Conservation (phyloP, 148 eudicot genomes). For the Rhododendron simsii region DNA sequence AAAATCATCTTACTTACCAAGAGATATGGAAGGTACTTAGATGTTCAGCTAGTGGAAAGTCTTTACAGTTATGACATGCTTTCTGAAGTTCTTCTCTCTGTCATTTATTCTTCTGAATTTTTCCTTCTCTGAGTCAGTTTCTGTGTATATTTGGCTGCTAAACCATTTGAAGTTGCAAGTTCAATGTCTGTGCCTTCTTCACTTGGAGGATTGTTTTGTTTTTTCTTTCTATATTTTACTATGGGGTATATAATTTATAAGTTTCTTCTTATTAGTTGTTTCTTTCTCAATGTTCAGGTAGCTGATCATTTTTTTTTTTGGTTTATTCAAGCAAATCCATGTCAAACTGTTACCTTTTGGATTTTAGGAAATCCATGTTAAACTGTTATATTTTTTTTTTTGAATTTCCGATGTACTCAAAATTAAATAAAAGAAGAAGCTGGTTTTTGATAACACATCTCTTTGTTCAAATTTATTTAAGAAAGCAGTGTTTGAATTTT, state of each 20-base stretch:
- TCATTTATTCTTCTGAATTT: neutral
- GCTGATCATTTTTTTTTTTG: neutral
- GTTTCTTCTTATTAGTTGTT: neutral
- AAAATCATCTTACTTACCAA: slow-evolving; percentile 68
- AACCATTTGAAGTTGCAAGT: neutral
- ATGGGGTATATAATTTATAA: neutral
- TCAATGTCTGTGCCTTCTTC: neutral
- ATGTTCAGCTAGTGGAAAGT: neutral
- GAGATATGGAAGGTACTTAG: slow-evolving; percentile 89
- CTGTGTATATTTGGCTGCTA: neutral
- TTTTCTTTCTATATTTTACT: neutral
- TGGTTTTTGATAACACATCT: neutral
- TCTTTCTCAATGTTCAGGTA: neutral
- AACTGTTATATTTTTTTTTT: neutral
- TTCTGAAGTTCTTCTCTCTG: slow-evolving; percentile 1
- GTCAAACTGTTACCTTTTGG: neutral
- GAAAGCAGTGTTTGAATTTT: neutral
- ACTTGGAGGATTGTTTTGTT: neutral
- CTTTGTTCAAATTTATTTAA: neutral
- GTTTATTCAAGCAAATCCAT: neutral
- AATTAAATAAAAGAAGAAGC: neutral
- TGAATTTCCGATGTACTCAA: neutral
- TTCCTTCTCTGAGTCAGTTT: neutral
- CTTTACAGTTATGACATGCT: neutral
- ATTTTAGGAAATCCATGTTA: neutral